phyloP scores from a whole-genome alignment of 352 stramenopile genomes.

The Phytophthora hybrid region DNA sequence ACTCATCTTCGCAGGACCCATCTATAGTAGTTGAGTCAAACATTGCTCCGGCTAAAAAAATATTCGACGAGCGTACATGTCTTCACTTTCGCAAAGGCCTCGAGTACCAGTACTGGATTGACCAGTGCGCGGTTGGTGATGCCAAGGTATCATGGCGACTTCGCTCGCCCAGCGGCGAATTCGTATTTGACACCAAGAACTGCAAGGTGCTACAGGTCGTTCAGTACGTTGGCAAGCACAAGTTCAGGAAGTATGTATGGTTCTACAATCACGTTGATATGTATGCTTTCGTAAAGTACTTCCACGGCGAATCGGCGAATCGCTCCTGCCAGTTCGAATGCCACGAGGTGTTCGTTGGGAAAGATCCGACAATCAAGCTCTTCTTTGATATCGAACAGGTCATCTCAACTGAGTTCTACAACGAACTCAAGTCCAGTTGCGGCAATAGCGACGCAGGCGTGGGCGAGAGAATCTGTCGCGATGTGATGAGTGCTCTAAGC shows the following conservation, averaged over 20 bases:
- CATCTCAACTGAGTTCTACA: not conserved
- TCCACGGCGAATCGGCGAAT: not conserved
- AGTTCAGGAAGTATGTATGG: not conserved
- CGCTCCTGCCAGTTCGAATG: not conserved
- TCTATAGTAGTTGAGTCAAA: not conserved
- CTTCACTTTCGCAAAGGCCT: not conserved
- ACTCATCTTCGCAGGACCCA: too few relatives aligned
- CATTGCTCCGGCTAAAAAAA: not conserved
- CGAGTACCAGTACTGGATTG: not conserved
- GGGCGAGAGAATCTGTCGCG: not conserved
- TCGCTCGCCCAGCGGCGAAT: too few relatives aligned
- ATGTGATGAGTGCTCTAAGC: not conserved
- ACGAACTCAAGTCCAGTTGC: not conserved
- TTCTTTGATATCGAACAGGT: conserved; percentile 4
- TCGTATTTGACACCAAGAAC: too few relatives aligned
- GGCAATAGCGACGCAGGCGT: not conserved
- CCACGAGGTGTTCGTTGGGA: not conserved
- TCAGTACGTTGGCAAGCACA: not conserved
- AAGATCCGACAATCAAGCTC: not conserved
- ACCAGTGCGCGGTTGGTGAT: not conserved
- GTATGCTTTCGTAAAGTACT: not conserved
- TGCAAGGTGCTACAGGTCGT: too few relatives aligned
- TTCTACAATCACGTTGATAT: not conserved
- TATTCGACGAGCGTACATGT: not conserved
- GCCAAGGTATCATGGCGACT: too few relatives aligned